Percentiles rank a stretch among this genome's conserved stretches.
These are phyloP conservation scores for Yarrowia phangngaensis DNA, from an alignment of 805 yeast species.

Conservation along the genomic window DNA sequence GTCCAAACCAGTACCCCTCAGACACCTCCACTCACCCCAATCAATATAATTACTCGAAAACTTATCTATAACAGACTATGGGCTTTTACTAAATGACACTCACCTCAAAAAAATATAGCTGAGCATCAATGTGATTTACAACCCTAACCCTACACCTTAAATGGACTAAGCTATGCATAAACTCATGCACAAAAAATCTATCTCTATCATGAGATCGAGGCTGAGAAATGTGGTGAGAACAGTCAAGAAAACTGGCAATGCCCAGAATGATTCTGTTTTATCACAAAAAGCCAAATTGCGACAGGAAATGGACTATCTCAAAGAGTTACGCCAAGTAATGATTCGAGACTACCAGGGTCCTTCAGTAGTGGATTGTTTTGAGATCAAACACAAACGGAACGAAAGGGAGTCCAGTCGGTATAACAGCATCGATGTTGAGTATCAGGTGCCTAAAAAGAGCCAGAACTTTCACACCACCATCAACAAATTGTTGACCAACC, in stretches of 20 bases:
- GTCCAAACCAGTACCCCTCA: too few species aligned
- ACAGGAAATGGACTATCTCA: conserved; percentile 4
- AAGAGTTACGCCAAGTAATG: conserved; percentile 5
- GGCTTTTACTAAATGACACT: too few species aligned
- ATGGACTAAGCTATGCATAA: too few species aligned
- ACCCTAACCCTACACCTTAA: too few species aligned
- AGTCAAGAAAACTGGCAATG: background rate
- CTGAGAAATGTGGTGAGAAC: background rate
- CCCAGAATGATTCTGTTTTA: background rate
- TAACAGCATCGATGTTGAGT: background rate
- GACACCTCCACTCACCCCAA: too few species aligned
- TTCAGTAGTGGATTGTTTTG: background rate
- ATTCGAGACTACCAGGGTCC: background rate
- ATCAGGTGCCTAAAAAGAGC: conserved; percentile 1
- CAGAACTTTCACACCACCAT: background rate
- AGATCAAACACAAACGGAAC: background rate
- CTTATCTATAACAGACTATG: too few species aligned
- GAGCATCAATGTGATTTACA: too few species aligned
- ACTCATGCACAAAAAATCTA: too few species aligned
- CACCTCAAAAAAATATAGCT: too few species aligned
- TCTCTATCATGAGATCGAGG: too few species aligned
- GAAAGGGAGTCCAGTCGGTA: background rate
- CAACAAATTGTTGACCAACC: background rate
- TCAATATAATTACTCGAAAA: too few species aligned
- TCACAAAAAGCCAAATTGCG: background rate